Evolutionary conservation across 2,329 filamentous ascomycete species (phyloP).

Genomic region (Pezicula rhizophila): DNA sequence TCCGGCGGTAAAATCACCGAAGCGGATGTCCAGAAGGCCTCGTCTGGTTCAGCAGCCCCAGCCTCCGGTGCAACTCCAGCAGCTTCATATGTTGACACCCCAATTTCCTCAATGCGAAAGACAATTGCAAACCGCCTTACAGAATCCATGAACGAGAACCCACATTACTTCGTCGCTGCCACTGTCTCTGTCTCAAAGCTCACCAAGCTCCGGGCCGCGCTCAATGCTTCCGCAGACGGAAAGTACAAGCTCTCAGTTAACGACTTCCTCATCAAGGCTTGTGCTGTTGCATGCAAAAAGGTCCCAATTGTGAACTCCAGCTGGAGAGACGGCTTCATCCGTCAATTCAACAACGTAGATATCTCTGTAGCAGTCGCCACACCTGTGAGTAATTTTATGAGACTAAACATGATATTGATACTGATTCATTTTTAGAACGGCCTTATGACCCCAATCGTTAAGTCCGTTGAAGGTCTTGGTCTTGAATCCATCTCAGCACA

Average conservation of each 20-base stretch:
- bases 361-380: constrained; percentile 78
- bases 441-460: constrained; percentile 96
- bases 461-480: constrained; percentile 78
- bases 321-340: constrained; percentile 86
- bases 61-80: constrained; percentile 46
- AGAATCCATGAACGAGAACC: constrained; percentile 87
- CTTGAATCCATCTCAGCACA: constrained; percentile 80
- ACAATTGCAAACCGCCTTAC: constrained; percentile 88
- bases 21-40: constrained; percentile 85
- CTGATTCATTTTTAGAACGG: constrained; percentile 39
- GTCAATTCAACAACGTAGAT: constrained; percentile 88
- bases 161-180: constrained; percentile 95
- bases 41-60: constrained; percentile 39
- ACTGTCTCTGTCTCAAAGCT: constrained; percentile 91
- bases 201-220: constrained; percentile 86
- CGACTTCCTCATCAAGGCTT: constrained; percentile 98
- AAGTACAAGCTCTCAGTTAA: constrained; percentile 99
- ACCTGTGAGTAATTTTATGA: not conserved
- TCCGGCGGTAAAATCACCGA: constrained; percentile 82
- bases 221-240: constrained; percentile 83
- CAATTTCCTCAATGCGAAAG: constrained; percentile 92
- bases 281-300: constrained; percentile 81
- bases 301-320: constrained; percentile 93
- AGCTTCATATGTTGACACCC: constrained; percentile 74
- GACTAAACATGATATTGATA: not conserved